Conservation (phyloP, 1,139 yeast genomes). For the Taiozyma sp. region DNA sequence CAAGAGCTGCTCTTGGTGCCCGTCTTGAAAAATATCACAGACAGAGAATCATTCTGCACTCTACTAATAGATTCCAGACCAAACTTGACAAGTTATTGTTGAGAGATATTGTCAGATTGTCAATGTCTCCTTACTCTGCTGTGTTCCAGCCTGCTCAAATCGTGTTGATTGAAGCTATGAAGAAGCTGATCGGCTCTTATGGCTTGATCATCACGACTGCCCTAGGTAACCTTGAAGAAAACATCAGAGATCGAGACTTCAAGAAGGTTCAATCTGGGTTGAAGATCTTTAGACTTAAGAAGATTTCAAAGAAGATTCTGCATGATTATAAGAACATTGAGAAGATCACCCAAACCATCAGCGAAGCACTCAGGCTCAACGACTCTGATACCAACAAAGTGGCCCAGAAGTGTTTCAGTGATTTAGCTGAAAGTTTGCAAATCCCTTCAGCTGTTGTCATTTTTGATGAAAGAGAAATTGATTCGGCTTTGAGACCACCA, state of each 20-base stretch:
- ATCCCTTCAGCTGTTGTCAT: constrained; percentile 59
- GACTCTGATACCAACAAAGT: constrained; percentile 45
- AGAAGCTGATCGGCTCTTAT: constrained; percentile 68
- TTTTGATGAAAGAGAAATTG: constrained; percentile 41
- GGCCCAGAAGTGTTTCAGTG: constrained; percentile 47
- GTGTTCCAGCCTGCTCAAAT: constrained; percentile 69
- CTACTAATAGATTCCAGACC: constrained; percentile 70
- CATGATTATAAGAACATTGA: constrained; percentile 52
- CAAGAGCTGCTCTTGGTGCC: constrained; percentile 73
- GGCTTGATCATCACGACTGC: constrained; percentile 39
- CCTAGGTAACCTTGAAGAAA: constrained; percentile 40
- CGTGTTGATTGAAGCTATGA: constrained; percentile 65
- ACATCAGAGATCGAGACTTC: constrained; percentile 48
- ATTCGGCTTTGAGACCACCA: constrained; percentile 52
- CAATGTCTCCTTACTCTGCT: constrained; percentile 68
- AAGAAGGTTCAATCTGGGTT: constrained; percentile 67
- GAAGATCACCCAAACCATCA: constrained; percentile 41
- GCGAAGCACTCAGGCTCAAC: constrained; percentile 54
- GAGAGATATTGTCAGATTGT: constrained; percentile 60
- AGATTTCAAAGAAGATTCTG: constrained; percentile 49
- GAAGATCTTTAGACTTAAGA: constrained; percentile 45
- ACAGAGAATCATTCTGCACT: constrained; percentile 67
- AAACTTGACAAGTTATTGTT: constrained; percentile 59
- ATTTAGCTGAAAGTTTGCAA: constrained; percentile 40
- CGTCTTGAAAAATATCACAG: constrained; percentile 75